Evolutionary conservation across 1,284 basidiomycete genomes (phyloP), one percentile per base, ranked within the genome.

Genomic region (Kalmanozyma brasiliensis): DNA sequence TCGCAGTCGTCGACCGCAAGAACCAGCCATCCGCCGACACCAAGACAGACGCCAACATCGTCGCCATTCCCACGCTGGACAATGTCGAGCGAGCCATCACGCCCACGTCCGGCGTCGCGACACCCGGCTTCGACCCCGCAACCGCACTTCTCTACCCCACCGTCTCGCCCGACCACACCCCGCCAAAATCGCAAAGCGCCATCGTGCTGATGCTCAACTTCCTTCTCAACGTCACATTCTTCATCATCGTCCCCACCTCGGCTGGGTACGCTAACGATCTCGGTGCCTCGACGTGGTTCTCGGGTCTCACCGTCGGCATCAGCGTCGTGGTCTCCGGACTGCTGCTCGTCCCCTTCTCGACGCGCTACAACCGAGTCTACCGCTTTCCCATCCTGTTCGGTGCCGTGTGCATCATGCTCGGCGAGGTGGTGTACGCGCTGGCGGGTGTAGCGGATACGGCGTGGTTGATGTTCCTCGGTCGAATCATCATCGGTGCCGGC

Each of bases 191-290:
- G 6, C 57, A 61, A 30, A 58, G 58, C 33, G 46, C 40, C 35
- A 56, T 73, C 30, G 58, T 68, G 16, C 43, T 73, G 14, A 17
- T 44, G 13, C 58, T 68, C 52, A 73, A 73, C 58, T 61, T 73
- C 9, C 52, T 73, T 11, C 57, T 73, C 48, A 73, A 73, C 61
- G 46, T 68, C 38, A 68, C 65, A 8, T 73, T 73, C 45, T 73
- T 73, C 58, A 73, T 73, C 70, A 73, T 73, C 48, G 70, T 73
- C 1, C 70, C 70, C 45, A 65, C 57, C 14, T 68, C 70, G 0
- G 59, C 64, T 10, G 49, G 51, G 1, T 68, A 68, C 37, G 65
- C 70, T 40, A 65, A 64, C 58, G 51, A 35, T 8, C 49, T 73
- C 2, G 64, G 70, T 9, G 70, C 70, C 1, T 64, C 70, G 3